Evolutionary conservation across 1,139 yeast genomes (phyloP), one percentile per base, ranked within the genome.

Genomic region (Yamadazyma diospyri): DNA sequence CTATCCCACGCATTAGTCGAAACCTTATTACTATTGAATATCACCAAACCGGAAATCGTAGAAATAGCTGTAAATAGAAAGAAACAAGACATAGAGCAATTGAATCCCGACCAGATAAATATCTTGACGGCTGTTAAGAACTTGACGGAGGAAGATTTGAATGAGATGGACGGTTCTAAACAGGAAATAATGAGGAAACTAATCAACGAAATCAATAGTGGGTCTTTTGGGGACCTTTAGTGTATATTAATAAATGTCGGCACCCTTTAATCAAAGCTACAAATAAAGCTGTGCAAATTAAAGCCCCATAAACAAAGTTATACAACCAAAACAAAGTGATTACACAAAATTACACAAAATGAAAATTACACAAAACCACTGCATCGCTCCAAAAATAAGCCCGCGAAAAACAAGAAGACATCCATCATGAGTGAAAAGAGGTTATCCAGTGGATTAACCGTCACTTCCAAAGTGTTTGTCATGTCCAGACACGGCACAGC

Each of bases 401-500:
- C n/a, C n/a, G n/a, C n/a, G n/a, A n/a, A n/a, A n/a, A n/a, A n/a
- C n/a, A n/a, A n/a, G n/a, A n/a, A n/a, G n/a, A n/a, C n/a, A n/a
- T n/a, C n/a, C n/a, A n/a, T n/a, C n/a, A n/a, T n/a, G n/a, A n/a
- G n/a, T n/a, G n/a, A n/a, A n/a, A 76, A 74, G 46, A 56, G 78
- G 43, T 53, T 76, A 17, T 58, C 76, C 2, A 52, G 61, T 30
- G 89, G 89, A 1, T 65, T 83, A 16, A 67, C 81, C 5, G 94
- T 82, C 18, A 81, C 95, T 0, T 92, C 88, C 43, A 92, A 89
- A 57, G 96, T 92, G 13, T 92, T 85, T 62, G 95, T 92, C 33
- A 69, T 96, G 46, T 85, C 97, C 3, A 73, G 92, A 48, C 79
- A 83, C 45, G 97, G 97, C 9, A 81, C 83, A 34, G 97, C 97